phyloP scores from a whole-genome alignment of 331 rosid species.

The Spiraea crenata region DNA sequence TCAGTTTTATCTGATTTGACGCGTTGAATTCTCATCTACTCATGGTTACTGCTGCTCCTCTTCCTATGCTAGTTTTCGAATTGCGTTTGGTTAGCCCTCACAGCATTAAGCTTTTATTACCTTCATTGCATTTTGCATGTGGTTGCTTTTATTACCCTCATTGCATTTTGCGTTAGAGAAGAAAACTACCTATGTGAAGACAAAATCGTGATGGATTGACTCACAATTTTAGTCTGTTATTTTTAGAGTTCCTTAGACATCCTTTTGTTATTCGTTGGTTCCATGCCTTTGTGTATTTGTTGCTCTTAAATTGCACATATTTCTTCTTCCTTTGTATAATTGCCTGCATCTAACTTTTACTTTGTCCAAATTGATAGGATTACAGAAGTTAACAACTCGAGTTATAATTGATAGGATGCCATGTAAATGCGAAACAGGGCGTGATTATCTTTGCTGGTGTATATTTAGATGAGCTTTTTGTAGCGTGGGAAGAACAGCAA shows the following conservation, averaged over 20 bases:
- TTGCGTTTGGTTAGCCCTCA: no score
- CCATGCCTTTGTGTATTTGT: no score
- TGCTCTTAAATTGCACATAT: not conserved
- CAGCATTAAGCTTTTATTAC: no score
- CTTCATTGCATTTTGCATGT: no score
- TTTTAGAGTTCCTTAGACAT: no score
- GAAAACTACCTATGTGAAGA: not conserved
- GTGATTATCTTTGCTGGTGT: slow-evolving; percentile 12
- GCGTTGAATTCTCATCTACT: no score
- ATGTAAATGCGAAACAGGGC: not conserved
- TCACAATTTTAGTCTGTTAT: no score
- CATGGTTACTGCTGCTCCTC: not conserved
- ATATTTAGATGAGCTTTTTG: slow-evolving; percentile 21
- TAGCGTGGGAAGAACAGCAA: not conserved
- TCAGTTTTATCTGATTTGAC: no score
- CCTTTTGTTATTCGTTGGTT: no score
- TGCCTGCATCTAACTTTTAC: not conserved
- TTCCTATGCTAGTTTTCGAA: not conserved
- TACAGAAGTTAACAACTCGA: not conserved
- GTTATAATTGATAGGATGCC: no score
- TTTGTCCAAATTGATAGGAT: not conserved
- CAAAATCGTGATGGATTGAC: not conserved
- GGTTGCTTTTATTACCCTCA: no score
- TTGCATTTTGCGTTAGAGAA: no score
- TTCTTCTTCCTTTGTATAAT: not conserved